Base-by-base conservation (phyloP, 805 yeast genomes). In the Priceomyces castillae region DNA sequence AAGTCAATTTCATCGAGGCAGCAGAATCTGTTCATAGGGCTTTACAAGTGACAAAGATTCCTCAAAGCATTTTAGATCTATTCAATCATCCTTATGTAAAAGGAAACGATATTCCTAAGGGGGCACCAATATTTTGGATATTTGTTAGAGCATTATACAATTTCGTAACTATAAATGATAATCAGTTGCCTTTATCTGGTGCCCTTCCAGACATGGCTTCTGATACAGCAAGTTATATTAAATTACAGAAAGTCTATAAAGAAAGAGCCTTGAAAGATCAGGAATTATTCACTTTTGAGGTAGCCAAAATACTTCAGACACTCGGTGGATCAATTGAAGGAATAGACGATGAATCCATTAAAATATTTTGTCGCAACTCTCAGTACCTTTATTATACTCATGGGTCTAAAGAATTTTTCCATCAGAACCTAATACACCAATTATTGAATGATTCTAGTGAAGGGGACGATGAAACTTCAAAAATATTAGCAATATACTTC, bases 151-250 rank as follows among this genome's bases (percentile, higher is more conserved):
- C 90, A 0, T 65, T 88, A 39, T 65, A 72, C 34, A 46, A 50
- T 6, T 89, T 81, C 58, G 71, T 80, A 0, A 48, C 40, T 0
- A 34, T 37, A 33, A 61, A 66, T 17, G 54, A 60, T 14, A 64
- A 68, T 1, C 58, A 65, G 4, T 66, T 87, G n/a, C 96, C 96
- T 0, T 61, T 88, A 1, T 72, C 83, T 2, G 96, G 95, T 0
- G 74, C 67, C 0, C 57, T 90, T 4, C 96, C 96, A 0, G 98
- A 90, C 59, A 92, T 92, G 97, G 84, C 86, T 16, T 78, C 96
- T 0, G 80, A 81, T 47, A 83, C 96, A 0, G 61, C 64, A 7
- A 69, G 69, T 43, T 92, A 86, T 58, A 69, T 84, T 2, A 59
- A 54, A 7, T 62, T 92, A 30, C 85, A 82, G 57, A 55, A 55